These are phyloP conservation scores for Ogataea paradorogensis DNA, from an alignment of 805 yeast species.

Conservation along the genomic window DNA sequence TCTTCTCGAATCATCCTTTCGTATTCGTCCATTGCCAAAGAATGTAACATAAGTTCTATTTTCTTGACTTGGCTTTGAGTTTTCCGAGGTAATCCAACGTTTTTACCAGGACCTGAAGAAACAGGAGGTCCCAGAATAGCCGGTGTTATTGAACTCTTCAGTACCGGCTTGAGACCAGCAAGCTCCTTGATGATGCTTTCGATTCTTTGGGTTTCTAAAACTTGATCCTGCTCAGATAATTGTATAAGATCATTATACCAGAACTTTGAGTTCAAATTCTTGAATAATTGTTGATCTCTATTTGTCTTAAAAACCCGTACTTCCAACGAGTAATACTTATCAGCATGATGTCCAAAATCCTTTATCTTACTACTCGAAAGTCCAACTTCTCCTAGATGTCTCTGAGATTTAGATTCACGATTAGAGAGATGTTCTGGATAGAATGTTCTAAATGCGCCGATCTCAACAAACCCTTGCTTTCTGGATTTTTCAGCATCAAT, in stretches of 20 bases:
- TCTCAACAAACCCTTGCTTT: slow-evolving; percentile 64
- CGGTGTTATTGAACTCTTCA: background rate
- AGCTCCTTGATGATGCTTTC: slow-evolving; percentile 6
- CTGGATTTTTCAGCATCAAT: slow-evolving; percentile 76
- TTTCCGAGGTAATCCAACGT: background rate
- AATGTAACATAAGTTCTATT: slow-evolving; percentile 2
- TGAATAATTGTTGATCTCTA: slow-evolving; percentile 46
- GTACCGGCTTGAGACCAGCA: slow-evolving; percentile 1
- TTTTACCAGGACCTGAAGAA: background rate
- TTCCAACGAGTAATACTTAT: slow-evolving; percentile 63
- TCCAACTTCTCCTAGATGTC: slow-evolving; percentile 11
- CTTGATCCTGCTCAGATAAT: slow-evolving; percentile 15
- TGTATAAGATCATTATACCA: slow-evolving; percentile 42
- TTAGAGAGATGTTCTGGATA: slow-evolving; percentile 22
- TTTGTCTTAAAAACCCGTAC: slow-evolving; percentile 56
- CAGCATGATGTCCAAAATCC: slow-evolving; percentile 71
- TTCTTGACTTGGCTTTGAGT: background rate
- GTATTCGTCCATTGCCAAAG: slow-evolving; percentile 6
- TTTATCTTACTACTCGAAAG: slow-evolving; percentile 52
- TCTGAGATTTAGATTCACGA: background rate
- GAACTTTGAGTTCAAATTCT: slow-evolving; percentile 42
- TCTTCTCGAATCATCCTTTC: slow-evolving; percentile 4
- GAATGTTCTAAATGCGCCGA: slow-evolving; percentile 85
- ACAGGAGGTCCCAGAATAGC: background rate
- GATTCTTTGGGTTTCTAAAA: slow-evolving; percentile 12